Conservation (phyloP, 1,284 basidiomycete species). For the Ustilago vetiveriae region DNA sequence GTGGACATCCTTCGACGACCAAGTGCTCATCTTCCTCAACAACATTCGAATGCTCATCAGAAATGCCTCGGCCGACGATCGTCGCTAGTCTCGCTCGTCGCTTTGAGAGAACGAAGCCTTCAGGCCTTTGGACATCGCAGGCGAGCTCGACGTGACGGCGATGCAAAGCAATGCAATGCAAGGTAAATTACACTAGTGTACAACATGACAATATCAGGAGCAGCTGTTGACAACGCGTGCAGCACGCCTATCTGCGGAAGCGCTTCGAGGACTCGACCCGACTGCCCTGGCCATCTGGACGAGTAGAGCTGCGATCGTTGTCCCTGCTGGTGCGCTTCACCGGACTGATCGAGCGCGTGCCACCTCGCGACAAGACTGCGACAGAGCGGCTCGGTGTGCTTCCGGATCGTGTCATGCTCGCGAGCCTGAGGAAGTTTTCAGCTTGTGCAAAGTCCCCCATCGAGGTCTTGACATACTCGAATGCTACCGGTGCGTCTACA, state of each 20-base stretch:
- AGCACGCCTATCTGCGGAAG: slow-evolving; percentile 6
- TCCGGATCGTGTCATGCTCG: slow-evolving; percentile 6
- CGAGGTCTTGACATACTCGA: slow-evolving; percentile 41
- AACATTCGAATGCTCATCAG: slow-evolving; percentile 63
- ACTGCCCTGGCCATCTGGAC: background rate
- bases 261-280: slow-evolving; percentile 11
- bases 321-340: slow-evolving; percentile 3
- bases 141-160: too few relatives aligned
- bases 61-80: slow-evolving; percentile 21
- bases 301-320: slow-evolving; percentile 7
- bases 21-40: slow-evolving; percentile 62
- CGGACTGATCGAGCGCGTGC: slow-evolving; percentile 10
- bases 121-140: too few relatives aligned
- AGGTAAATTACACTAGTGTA: too few relatives aligned
- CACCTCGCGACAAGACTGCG: slow-evolving; percentile 1
- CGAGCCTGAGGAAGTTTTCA: slow-evolving; percentile 27
- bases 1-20: slow-evolving; percentile 62
- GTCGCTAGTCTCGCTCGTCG: slow-evolving; percentile 7
- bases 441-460: slow-evolving; percentile 33
- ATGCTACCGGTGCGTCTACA: slow-evolving; percentile 21
- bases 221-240: too few relatives aligned
- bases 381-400: slow-evolving; percentile 4
- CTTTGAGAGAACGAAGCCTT: too few relatives aligned
- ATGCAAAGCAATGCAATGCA: too few relatives aligned
- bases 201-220: too few relatives aligned